Percentiles rank a stretch among this genome's conserved stretches.
These are phyloP conservation scores for Trametes cinnabarina DNA, from an alignment of 768 basidiomycete species.

Conservation along the genomic window DNA sequence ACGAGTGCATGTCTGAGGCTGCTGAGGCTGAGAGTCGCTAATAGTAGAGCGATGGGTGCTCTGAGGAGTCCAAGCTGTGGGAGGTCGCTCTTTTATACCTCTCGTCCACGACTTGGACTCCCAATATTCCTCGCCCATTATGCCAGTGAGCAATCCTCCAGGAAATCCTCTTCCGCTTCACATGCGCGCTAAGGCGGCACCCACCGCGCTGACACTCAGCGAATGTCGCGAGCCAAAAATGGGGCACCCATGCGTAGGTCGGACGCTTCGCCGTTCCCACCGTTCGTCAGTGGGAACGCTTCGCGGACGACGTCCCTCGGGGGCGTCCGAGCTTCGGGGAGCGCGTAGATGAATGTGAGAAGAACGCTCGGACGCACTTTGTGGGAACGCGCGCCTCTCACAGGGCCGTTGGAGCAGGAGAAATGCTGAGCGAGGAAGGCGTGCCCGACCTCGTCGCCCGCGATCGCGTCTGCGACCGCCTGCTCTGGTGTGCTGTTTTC, in stretches of 20 bases:
- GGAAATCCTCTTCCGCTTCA: neutral
- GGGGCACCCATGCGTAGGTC: conserved; percentile 2
- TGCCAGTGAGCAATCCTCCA: neutral
- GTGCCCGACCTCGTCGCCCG: neutral
- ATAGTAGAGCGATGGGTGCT: conserved; percentile 1
- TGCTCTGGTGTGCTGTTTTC: neutral
- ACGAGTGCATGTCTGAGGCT: conserved; percentile 7
- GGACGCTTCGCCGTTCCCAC: conserved; percentile 3
- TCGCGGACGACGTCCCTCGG: neutral
- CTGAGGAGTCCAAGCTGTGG: neutral
- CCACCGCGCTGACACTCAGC: neutral
- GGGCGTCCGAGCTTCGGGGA: neutral
- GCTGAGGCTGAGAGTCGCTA: neutral
- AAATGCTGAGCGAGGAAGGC: neutral
- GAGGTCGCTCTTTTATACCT: neutral
- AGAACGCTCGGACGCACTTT: neutral
- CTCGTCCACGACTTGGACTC: neutral
- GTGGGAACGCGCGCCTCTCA: conserved; percentile 5
- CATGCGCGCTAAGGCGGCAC: neutral
- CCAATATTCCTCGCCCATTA: too few relatives aligned
- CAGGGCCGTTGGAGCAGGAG: neutral
- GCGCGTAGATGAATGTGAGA: neutral
- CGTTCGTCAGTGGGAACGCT: conserved; percentile 2
- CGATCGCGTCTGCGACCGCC: neutral
- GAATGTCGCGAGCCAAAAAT: neutral